A percentile compares a stretch with the other conserved stretches of the same genome.
These are phyloP conservation scores for Hyaloperonospora brassicae DNA, from an alignment of 352 stramenopile genomes.

Conservation along the genomic window DNA sequence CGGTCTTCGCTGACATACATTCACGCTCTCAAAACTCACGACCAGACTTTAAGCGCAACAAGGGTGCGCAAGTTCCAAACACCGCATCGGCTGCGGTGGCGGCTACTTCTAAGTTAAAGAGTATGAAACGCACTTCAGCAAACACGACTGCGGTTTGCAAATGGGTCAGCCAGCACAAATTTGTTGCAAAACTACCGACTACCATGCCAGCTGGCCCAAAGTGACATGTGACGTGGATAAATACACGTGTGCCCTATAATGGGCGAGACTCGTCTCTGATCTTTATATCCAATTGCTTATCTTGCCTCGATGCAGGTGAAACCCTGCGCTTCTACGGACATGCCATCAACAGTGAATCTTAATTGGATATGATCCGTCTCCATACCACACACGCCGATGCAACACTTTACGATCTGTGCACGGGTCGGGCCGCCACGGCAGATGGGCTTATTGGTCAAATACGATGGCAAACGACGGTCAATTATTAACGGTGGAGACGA, in stretches of 20 bases:
- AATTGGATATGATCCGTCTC: neutral
- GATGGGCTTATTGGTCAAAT: neutral
- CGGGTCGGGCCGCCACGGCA: neutral
- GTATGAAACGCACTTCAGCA: neutral
- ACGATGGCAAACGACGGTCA: neutral
- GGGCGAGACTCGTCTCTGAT: neutral
- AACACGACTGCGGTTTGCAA: neutral
- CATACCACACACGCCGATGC: no score
- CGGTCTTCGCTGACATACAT: neutral
- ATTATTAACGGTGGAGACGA: neutral
- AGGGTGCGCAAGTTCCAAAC: no score
- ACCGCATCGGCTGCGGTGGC: neutral
- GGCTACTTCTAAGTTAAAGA: neutral
- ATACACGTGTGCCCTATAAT: neutral
- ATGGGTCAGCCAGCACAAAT: neutral
- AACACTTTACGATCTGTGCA: neutral
- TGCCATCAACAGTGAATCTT: neutral
- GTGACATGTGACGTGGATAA: neutral
- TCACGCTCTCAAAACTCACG: neutral
- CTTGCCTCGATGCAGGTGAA: neutral
- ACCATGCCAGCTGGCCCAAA: neutral
- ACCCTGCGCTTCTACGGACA: neutral
- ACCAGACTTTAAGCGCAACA: conserved; percentile 1
- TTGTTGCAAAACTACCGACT: neutral
- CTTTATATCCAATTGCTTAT: neutral